phyloP scores from a whole-genome alignment of 768 basidiomycete genomes.

The Leccinellum luteum region DNA sequence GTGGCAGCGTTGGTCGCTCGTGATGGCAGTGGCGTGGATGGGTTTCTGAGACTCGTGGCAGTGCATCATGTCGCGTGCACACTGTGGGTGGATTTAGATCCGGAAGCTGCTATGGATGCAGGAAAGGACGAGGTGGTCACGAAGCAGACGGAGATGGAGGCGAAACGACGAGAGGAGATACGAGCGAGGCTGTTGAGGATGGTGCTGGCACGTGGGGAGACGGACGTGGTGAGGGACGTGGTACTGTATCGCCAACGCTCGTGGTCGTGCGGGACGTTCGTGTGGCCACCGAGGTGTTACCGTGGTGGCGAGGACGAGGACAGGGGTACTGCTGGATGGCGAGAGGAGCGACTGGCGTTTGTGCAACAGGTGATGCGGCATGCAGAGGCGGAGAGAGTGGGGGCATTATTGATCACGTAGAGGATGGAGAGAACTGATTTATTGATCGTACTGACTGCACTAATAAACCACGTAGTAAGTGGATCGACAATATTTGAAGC shows the following conservation, averaged over 20 bases:
- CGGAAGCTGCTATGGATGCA: conserved; percentile 6
- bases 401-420: conserved; percentile 10
- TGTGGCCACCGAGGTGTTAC: conserved; percentile 55
- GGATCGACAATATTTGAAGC: too few species aligned
- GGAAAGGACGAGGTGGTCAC: background rate
- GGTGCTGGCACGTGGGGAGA: conserved; percentile 49
- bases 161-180: conserved; percentile 24
- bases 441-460: background rate
- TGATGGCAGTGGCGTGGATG: conserved; percentile 37
- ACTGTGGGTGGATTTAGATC: conserved; percentile 66
- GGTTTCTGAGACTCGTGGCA: conserved; percentile 65
- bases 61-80: conserved; percentile 76
- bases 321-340: conserved; percentile 3
- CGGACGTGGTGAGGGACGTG: conserved; percentile 49
- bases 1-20: conserved; percentile 45
- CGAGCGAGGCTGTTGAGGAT: conserved; percentile 49
- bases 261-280: conserved; percentile 29
- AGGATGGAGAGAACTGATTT: background rate
- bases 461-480: too few species aligned
- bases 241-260: conserved; percentile 53
- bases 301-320: conserved; percentile 21
- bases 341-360: conserved; percentile 14
- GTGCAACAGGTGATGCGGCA: conserved; percentile 13
- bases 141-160: conserved; percentile 25
- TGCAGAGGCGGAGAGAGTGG: conserved; percentile 11